Evolutionary conservation across 169 alveolate genomes (phyloP).

Genomic region (Perkinsus olseni): DNA sequence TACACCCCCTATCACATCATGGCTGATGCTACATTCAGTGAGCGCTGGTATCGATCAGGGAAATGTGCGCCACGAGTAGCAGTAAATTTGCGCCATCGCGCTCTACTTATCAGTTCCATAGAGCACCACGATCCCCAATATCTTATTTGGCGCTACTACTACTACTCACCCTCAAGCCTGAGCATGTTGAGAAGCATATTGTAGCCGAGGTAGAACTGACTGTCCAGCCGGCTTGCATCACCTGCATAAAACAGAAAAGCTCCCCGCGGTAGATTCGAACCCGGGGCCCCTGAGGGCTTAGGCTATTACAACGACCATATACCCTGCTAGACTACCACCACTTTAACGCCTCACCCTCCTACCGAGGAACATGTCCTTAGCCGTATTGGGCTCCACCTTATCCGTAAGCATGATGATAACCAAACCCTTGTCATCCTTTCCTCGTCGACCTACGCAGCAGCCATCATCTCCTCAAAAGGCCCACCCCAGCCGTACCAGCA

Average conservation of each 20-base stretch:
- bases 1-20: neutral
- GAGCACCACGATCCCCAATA: no score
- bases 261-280: no score
- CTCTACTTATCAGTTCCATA: no score
- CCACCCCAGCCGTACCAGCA: neutral
- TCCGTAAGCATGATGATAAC: slow-evolving; percentile 89
- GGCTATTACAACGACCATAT: slow-evolving; percentile 23
- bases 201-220: slow-evolving; percentile 86
- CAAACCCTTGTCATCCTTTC: slow-evolving; percentile 92
- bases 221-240: slow-evolving; percentile 78
- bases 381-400: slow-evolving; percentile 83
- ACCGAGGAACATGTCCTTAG: slow-evolving; percentile 73
- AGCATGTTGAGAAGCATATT: slow-evolving; percentile 93
- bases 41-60: no score
- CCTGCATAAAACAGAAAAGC: no score
- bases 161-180: slow-evolving; percentile 90
- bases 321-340: slow-evolving; percentile 30
- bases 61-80: no score
- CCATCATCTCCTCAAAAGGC: slow-evolving; percentile 38
- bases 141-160: no score
- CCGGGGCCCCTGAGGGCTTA: no score
- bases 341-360: slow-evolving; percentile 37
- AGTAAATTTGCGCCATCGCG: no score
- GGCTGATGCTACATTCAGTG: no score
- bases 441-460: slow-evolving; percentile 96